A percentile compares a stretch with the other conserved stretches of the same genome.
These are phyloP conservation scores for Balamuthia mandrillaris DNA, from an alignment of 208 protist species.

Conservation along the genomic window DNA sequence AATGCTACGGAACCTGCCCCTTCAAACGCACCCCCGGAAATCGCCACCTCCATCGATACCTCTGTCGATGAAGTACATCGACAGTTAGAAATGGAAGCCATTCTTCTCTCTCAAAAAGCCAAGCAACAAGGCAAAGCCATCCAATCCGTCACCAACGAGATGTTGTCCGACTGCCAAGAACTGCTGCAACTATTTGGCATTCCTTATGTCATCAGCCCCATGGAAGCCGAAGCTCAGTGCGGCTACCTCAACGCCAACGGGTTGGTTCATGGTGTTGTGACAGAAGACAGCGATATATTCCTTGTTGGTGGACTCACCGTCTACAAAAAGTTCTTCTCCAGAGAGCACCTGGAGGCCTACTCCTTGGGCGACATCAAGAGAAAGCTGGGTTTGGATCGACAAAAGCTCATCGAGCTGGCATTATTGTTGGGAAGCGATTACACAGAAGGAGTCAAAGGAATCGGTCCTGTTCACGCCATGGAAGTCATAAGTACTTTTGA, in stretches of 20 bases:
- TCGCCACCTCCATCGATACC: not conserved
- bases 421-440: constrained; percentile 60
- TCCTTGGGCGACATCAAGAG: constrained; percentile 27
- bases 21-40: too few relatives aligned
- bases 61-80: not conserved
- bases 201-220: constrained; percentile 54
- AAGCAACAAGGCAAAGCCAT: not conserved
- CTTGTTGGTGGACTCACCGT: constrained; percentile 50
- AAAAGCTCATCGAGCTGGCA: constrained; percentile 50
- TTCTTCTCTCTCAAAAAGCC: not conserved
- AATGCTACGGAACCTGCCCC: too few relatives aligned
- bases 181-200: constrained; percentile 61
- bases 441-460: constrained; percentile 4
- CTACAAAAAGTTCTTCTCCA: constrained; percentile 54
- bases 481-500: constrained; percentile 1
- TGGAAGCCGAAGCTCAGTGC: constrained; percentile 67
- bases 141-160: not conserved
- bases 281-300: constrained; percentile 59
- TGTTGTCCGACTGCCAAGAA: constrained; percentile 6
- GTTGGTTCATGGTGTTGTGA: constrained; percentile 23
- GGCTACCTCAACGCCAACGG: constrained; percentile 32
- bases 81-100: not conserved
- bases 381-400: constrained; percentile 37
- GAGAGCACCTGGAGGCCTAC: constrained; percentile 42
- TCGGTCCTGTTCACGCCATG: not conserved